Evolutionary conservation across 1,284 basidiomycete genomes (phyloP), one percentile per base, ranked within the genome.

Genomic region (Meripilus lineatus): DNA sequence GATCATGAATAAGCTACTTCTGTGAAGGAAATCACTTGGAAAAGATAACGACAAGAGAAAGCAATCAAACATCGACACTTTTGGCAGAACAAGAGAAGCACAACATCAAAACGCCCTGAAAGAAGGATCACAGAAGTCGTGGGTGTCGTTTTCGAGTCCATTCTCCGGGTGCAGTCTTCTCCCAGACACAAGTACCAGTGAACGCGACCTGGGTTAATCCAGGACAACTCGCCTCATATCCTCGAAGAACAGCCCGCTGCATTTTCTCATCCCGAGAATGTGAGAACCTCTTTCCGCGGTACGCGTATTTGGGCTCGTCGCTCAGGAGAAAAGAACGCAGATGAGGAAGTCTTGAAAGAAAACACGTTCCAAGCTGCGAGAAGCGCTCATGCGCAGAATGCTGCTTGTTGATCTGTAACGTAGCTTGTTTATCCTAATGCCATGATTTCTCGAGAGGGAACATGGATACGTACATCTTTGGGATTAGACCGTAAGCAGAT

Each of bases 391-490:
- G 10, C 28, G 28, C 10, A n/a, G n/a, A n/a, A n/a, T n/a, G n/a
- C n/a, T n/a, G n/a, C n/a, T n/a, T n/a, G n/a, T n/a, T n/a, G n/a
- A n/a, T n/a, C n/a, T n/a, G n/a, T n/a, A n/a, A n/a, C n/a, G n/a
- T n/a, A n/a, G n/a, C n/a, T n/a, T n/a, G n/a, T n/a, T n/a, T n/a
- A n/a, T n/a, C n/a, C n/a, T n/a, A n/a, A n/a, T n/a, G n/a, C n/a
- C n/a, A n/a, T n/a, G n/a, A n/a, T n/a, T n/a, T n/a, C n/a, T n/a
- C n/a, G n/a, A 10, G n/a, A 10, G 28, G 28, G n/a, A 10, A 30
- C 15, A 30, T 30, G 28, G 25, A 20, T 5, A 38, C 36, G 5
- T 18, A 38, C 36, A 24, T 38, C 36, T 38, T 38, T 38, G 36
- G 25, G 21, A 20, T 38, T 24, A 23, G 14, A 22, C 14, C 36